Evolutionary conservation across 1,139 yeast species (phyloP), one percentile per base, ranked within the genome.

Genomic region (Ogataea hybrid): DNA sequence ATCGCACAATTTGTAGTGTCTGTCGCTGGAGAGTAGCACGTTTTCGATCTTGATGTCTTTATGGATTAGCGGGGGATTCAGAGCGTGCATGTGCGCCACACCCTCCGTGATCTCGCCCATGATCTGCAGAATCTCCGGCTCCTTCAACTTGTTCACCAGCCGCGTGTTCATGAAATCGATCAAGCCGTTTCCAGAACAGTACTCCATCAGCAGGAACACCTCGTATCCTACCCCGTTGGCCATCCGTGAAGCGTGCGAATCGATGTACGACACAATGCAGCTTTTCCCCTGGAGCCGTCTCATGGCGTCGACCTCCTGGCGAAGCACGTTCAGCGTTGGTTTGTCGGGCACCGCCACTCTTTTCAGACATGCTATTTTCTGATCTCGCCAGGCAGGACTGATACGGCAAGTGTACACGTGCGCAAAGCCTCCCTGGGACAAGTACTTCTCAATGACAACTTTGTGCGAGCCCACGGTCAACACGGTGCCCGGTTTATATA

Each of bases 241-340:
- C 46, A 81, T 66, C 46, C 85, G 69, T 40, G 84, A 81, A 4
- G 95, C 95, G 59, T 84, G 86, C 1, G 90, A 82, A 57, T 84
- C 95, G 48, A 75, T 81, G 57, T 84, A 83, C 36, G 74, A 71
- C 14, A 84, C 95, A 37, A 83, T 78, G 56, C 74, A 71, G 42
- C 74, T 65, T 33, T 77, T 74, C 33, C 73, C 70, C 43, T 79
- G 69, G 46, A 84, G 64, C 32, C 77, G 66, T 59, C 83, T 87
- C 94, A 84, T 84, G 3, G 85, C 88, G 48, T 84, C 90, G 11
- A 84, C 94, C 57, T 84, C 94, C 39, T 81, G 84, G 33, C 94
- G 64, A 42, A 84, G 64, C 41, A 73, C 73, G 53, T 79, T 79
- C 52, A 84, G 67, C 5, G 86, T 85, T 16, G 75, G 66, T 57